phyloP scores from a whole-genome alignment of 805 yeast genomes.

The Pichia nakasei region DNA sequence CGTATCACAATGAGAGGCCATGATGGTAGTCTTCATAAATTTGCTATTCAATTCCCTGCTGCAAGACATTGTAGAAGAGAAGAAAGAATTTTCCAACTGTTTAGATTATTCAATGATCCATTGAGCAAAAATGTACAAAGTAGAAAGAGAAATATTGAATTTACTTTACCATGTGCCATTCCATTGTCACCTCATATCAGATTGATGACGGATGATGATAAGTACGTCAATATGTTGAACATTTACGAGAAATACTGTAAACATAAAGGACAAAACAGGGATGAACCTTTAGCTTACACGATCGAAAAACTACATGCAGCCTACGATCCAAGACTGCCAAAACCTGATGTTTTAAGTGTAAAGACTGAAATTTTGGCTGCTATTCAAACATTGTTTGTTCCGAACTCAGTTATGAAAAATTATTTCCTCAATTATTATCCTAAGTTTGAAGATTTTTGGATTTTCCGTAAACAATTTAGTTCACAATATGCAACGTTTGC shows the following conservation, averaged over 20 bases:
- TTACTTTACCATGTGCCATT: conserved; percentile 84
- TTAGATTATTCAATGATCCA: conserved; percentile 79
- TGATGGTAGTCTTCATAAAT: conserved; percentile 85
- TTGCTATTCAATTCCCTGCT: conserved; percentile 96
- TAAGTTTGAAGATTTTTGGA: conserved; percentile 90
- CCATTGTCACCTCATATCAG: conserved; percentile 94
- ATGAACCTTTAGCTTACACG: conserved; percentile 83
- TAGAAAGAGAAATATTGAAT: conserved; percentile 72
- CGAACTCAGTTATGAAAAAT: conserved; percentile 71
- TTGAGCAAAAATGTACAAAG: conserved; percentile 77
- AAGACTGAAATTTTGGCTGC: conserved; percentile 88
- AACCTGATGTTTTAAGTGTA: conserved; percentile 82
- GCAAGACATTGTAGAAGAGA: conserved; percentile 96
- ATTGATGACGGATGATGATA: conserved; percentile 72
- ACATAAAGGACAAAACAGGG: conserved; percentile 63
- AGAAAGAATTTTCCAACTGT: conserved; percentile 86
- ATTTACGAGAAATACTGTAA: conserved; percentile 85
- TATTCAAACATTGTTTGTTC: conserved; percentile 80
- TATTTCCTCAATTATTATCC: conserved; percentile 64
- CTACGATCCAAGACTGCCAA: conserved; percentile 85
- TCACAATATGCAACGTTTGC: conserved; percentile 91
- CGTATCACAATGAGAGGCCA: conserved; percentile 85
- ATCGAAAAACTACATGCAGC: conserved; percentile 85
- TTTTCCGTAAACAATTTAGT: conserved; percentile 90
- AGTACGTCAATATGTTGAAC: conserved; percentile 66